Base-by-base conservation (phyloP, 176 grass and related monocot genomes). In the Pontederia crassipes region DNA sequence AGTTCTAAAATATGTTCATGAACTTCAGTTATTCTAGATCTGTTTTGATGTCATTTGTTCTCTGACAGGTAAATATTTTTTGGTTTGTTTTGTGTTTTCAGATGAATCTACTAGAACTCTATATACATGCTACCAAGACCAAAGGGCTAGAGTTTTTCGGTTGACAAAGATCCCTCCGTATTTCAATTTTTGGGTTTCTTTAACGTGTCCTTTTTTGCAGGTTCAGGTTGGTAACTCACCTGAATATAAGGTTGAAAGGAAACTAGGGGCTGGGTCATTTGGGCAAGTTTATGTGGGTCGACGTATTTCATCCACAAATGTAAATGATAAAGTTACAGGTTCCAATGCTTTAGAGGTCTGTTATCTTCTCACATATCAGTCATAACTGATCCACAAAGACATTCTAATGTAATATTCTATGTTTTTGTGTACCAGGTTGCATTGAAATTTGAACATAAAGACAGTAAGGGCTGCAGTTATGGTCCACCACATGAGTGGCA, bases 231-330 rank as follows among this genome's bases (percentile, higher is more conserved):
- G 82, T 51, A 83, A 61, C 75, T 95, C 90, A 58, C 90, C 90
- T 5, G 82, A 58, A 48, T 95, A 95, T 80, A 95, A 56, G 78
- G 67, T 89, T 64, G 82, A 86, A 10, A 86, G 57, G 70, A 89
- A 69, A 63, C 90, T 95, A 35, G 90, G 90, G 8, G 89, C 89
- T 75, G 90, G 90, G 83, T 82, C 85, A 74, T 95, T 89, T 83
- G 90, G 90, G 51, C 90, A 95, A 83, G 90, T 95, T 29, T 95
- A 95, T 65, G 82, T 95, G 67, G 90, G 90, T 52, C 79, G 61
- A n/a, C 82, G 90, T 70, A 55, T 81, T 52, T 69, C 74, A 54
- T 66, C 71, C 51, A 35, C 67, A n/a, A 53, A 62, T 55, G 63
- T 68, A 52, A 73, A 55, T 49, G 62, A 65, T 65, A 65, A 26